Percentiles rank a stretch among this genome's conserved stretches.
phyloP scores from a whole-genome alignment of 2,329 filamentous ascomycete genomes.

The Chalara sp. region DNA sequence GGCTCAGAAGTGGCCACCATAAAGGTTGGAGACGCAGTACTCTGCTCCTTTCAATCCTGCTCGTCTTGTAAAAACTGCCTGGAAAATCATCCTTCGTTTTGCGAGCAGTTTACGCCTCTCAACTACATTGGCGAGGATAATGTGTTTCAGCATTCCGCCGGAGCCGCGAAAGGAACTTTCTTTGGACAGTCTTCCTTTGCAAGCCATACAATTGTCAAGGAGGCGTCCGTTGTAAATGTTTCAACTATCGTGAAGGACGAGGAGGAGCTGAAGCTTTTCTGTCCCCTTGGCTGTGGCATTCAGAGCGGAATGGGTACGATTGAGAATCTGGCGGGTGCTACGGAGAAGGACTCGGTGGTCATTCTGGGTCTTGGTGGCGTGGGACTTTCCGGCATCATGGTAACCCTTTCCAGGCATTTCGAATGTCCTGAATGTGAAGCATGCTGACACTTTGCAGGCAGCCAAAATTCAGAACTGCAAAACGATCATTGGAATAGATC shows the following conservation, averaged over 20 bases:
- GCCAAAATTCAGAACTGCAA: constrained; percentile 18
- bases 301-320: constrained; percentile 26
- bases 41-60: constrained; percentile 1
- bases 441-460: neutral
- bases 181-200: constrained; percentile 34
- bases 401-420: constrained; percentile 1
- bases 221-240: constrained; percentile 23
- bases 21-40: constrained; percentile 2
- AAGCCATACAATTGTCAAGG: constrained; percentile 23
- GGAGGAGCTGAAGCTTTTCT: constrained; percentile 17
- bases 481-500: constrained; percentile 24
- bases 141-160: neutral
- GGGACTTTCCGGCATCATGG: constrained; percentile 28
- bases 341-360: constrained; percentile 17
- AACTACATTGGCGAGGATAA: neutral
- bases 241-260: constrained; percentile 13
- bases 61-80: constrained; percentile 1
- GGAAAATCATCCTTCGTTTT: constrained; percentile 1
- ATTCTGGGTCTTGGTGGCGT: constrained; percentile 28
- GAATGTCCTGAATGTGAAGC: neutral
- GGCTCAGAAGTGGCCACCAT: neutral
- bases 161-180: constrained; percentile 13
- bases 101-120: neutral
- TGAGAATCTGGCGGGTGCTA: constrained; percentile 17
- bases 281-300: constrained; percentile 27